Evolutionary conservation across 208 protist species (phyloP), one percentile per base, ranked within the genome.

Genomic region (Angomonas deanei): DNA sequence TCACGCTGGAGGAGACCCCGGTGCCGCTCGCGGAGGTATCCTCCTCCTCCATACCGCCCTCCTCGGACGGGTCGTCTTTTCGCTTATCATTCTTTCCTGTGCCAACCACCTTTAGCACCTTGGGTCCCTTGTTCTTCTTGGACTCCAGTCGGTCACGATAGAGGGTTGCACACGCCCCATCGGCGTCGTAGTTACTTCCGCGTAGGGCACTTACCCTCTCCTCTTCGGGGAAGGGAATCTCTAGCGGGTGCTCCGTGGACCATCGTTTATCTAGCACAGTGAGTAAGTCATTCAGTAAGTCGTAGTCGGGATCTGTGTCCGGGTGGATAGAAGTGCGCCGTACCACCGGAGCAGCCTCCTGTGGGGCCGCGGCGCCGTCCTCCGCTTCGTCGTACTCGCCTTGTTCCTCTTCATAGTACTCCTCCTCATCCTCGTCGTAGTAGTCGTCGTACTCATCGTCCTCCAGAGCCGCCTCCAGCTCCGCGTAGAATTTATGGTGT

Each of bases 401-500:
- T 8, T 83, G 74, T 0, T 86, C 61, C 58, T 87, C 70, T 57
- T 90, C 76, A 3, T 91, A 77, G n/a, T 90, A 69, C 24, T 89
- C 60, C 33, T 86, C 66, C 46, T 87, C 66, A 32, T 86, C 46
- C 28, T 81, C 60, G 1, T 82, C 60, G 32, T 84, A 30, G 13
- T 85, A 57, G 27, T 84, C 48, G 63, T 84, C 17, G 61, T 86
- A 73, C 52, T 85, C 69, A 0, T 85, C 82, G 0, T 86, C 82
- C 23, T 92, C 74, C 24, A 82, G 36, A 27, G 64, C 62, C 15
- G 64, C 59, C 8, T 69, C 71, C 49, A 92, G 67, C 58, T 77
- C 75, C 24, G 68, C 72, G 66, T 92, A 92, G 53, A 91, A 92
- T 49, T 86, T 88, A 61, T 70, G 76, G 66, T 91, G 84, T 13